phyloP scores from a whole-genome alignment of 1,284 basidiomycete species.

The Thelephora terrestris region DNA sequence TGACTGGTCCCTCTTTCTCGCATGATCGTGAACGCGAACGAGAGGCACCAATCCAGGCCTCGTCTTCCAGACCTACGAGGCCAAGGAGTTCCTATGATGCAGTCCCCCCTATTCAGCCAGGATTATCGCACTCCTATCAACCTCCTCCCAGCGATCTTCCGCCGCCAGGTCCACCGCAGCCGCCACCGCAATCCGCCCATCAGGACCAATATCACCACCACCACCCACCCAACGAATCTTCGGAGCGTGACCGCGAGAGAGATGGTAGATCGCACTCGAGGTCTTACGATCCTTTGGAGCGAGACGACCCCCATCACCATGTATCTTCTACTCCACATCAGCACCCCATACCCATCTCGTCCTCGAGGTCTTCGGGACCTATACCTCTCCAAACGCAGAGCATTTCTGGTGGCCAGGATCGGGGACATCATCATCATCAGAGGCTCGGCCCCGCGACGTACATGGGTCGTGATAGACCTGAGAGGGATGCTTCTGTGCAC shows the following conservation, averaged over 20 bases:
- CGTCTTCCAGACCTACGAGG: conserved; percentile 4
- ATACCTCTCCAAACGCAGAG: conserved; percentile 6
- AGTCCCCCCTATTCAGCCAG: conserved; percentile 3
- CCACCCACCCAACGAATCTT: too few relatives aligned
- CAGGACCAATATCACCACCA: not conserved
- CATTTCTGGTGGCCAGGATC: conserved; percentile 8
- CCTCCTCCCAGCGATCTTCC: conserved; percentile 7
- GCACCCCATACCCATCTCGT: conserved; percentile 11
- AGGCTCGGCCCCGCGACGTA: conserved; percentile 52
- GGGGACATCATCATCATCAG: conserved; percentile 49
- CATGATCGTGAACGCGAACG: conserved; percentile 20
- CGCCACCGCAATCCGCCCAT: not conserved
- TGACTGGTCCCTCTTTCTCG: conserved; percentile 31
- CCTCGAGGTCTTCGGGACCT: not conserved
- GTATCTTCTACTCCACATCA: conserved; percentile 15
- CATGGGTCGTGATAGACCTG: conserved; percentile 31
- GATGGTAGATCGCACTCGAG: not conserved
- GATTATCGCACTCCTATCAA: conserved; percentile 11
- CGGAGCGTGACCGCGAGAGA: too few relatives aligned
- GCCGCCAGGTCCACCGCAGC: not conserved
- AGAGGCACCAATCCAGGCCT: conserved; percentile 17
- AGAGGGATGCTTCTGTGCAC: conserved; percentile 24
- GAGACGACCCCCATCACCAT: conserved; percentile 7
- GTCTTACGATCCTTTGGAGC: not conserved
- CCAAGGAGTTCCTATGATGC: not conserved